These are phyloP conservation scores for Danielia reshetovae DNA, from an alignment of 805 yeast genomes.

Conservation along the genomic window DNA sequence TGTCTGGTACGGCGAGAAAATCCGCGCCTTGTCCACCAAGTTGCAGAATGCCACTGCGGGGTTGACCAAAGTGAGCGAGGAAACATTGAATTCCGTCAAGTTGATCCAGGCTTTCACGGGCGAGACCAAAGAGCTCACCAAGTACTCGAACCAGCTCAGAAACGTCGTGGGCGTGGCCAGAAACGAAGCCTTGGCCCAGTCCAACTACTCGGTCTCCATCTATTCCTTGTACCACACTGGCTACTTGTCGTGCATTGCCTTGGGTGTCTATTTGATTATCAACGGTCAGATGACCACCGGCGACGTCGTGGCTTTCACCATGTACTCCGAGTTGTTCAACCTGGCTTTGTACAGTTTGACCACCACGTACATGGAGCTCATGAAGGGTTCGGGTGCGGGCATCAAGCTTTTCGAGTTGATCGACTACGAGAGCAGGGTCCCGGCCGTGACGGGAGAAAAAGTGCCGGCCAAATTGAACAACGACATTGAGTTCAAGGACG, in stretches of 20 bases:
- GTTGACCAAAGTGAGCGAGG: conserved; percentile 41
- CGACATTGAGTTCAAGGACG: conserved; percentile 36
- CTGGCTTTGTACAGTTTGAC: conserved; percentile 43
- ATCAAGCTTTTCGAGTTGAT: conserved; percentile 40
- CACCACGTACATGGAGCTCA: conserved; percentile 42
- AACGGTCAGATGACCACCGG: conserved; percentile 45
- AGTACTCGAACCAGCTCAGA: conserved; percentile 36
- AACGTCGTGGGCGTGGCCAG: conserved; percentile 40
- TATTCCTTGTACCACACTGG: conserved; percentile 41
- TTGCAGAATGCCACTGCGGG: conserved; percentile 45
- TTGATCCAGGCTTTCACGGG: conserved; percentile 43
- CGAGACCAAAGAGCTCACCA: conserved; percentile 37
- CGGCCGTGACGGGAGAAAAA: conserved; percentile 32
- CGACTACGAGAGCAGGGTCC: conserved; percentile 34
- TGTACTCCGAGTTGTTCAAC: conserved; percentile 43
- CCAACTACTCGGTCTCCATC: conserved; percentile 41
- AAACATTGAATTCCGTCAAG: conserved; percentile 40
- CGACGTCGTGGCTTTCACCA: conserved; percentile 44
- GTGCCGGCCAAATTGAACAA: conserved; percentile 20
- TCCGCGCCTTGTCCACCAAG: conserved; percentile 36
- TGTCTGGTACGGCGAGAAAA: conserved; percentile 43
- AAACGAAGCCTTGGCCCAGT: conserved; percentile 42
- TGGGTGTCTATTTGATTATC: conserved; percentile 40
- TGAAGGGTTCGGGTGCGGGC: conserved; percentile 48
- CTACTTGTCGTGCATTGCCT: conserved; percentile 38